Evolutionary conservation across 768 basidiomycete species (phyloP).

Genomic region (Mycena epipterygia): DNA sequence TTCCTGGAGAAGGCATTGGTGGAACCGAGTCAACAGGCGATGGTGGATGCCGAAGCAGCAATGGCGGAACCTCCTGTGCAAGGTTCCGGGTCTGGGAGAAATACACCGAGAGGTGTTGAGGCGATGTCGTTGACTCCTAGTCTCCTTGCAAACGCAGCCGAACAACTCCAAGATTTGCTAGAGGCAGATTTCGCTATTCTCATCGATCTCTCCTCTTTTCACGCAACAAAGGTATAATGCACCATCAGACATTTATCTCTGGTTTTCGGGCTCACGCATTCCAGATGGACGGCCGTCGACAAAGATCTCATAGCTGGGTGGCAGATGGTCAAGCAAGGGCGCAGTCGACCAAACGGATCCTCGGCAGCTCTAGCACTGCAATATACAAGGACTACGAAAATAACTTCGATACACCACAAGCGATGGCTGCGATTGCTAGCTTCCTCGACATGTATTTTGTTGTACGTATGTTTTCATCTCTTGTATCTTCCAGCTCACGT

Average conservation of each 20-base stretch:
- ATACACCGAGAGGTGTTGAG: neutral
- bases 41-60: neutral
- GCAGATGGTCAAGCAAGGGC: neutral
- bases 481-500: neutral
- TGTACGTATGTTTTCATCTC: neutral
- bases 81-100: constrained; percentile 13
- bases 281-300: neutral
- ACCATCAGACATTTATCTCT: neutral
- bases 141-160: constrained; percentile 5
- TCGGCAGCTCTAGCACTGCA: neutral
- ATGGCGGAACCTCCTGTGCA: constrained; percentile 16
- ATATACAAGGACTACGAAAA: neutral
- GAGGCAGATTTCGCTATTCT: constrained; percentile 26
- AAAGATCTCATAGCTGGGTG: constrained; percentile 3
- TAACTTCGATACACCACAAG: neutral
- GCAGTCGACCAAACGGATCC: neutral
- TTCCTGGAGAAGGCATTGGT: constrained; percentile 29
- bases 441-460: constrained; percentile 13
- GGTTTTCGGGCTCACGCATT: neutral
- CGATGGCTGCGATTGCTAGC: constrained; percentile 3
- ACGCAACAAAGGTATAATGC: neutral
- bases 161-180: constrained; percentile 10
- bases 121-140: neutral
- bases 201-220: constrained; percentile 14
- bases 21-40: constrained; percentile 10